Base-by-base conservation (phyloP, 495 filamentous ascomycete genomes). In the Amphirosellinia nigrospora region DNA sequence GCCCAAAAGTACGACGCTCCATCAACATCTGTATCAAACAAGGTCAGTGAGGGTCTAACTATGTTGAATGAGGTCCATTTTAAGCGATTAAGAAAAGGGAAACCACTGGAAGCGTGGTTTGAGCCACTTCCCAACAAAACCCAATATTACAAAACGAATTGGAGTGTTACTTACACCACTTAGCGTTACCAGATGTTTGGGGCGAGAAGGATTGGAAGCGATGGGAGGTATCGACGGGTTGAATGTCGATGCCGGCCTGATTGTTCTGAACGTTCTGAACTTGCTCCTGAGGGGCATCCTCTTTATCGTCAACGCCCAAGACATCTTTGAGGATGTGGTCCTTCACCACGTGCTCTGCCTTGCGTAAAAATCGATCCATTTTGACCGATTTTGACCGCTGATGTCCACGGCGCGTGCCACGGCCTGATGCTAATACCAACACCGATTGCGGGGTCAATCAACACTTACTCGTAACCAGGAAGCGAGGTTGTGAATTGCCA, bases 1-100 rank as follows among this genome's bases (percentile, higher is more conserved):
- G 95, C 95, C 86, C 89, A 94, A 82, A 98, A 93, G 75, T 98
- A 98, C 0, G 89, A 89, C 75, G 92, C 94, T 3, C 93, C 95
- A 79, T 98, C 95, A 28, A 98, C 93, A 83, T 92, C 66, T 69
- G 26, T 28, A 21, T 21, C 4, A 43, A 30, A 13, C 34, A 38
- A 23, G 4, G 9, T 62, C 34, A 69, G 58, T 23, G 0, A 38
- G 41, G n/a, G 21, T 43, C n/a, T 15, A 39, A 38, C 6, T 23
- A n/a, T n/a, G n/a, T n/a, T 30, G 9, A 19, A 23, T 6, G 39
- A 21, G 30, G 5, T 56, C 15, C 2, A 23, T 46, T 46, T n/a
- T 11, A 38, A 52, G 38, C 48, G 39, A 36, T 11, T 21, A 3
- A 16, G 38, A 19, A 52, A 9, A 28, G 62, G 2, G 4, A 46